Conservation (phyloP, 306 rosid species). For the Ceratonia siliqua region DNA sequence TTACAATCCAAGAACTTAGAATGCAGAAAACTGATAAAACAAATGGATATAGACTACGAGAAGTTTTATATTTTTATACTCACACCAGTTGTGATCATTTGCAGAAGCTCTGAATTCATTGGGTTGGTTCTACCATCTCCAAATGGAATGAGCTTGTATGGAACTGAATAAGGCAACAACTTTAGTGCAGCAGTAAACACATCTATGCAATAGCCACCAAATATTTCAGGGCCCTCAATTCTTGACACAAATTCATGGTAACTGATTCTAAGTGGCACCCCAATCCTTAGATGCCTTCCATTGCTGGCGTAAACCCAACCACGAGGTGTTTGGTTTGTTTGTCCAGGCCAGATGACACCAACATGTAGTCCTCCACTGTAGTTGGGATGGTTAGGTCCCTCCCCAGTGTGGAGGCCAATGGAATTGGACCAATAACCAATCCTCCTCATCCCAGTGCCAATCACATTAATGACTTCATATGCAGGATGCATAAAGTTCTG, state of each 20-base stretch:
- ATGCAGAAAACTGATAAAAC: not conserved
- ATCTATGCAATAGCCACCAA: constrained; percentile 57
- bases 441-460: constrained; percentile 47
- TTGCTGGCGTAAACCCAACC: constrained; percentile 69
- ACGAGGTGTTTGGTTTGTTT: constrained; percentile 49
- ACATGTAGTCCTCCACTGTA: constrained; percentile 37
- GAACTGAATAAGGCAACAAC: constrained; percentile 33
- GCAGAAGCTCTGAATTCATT: constrained; percentile 30
- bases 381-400: constrained; percentile 38
- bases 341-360: constrained; percentile 62
- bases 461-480: constrained; percentile 58
- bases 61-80: not conserved
- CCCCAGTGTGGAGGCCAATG: constrained; percentile 50
- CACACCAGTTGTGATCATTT: constrained; percentile 37
- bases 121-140: constrained; percentile 40
- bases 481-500: constrained; percentile 50
- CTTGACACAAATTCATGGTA: constrained; percentile 47
- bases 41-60: not conserved
- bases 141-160: constrained; percentile 29
- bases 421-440: constrained; percentile 70
- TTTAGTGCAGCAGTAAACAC: constrained; percentile 43
- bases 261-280: constrained; percentile 51
- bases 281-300: constrained; percentile 58
- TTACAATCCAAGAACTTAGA: not conserved
- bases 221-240: constrained; percentile 38